Percentiles rank a stretch among this genome's conserved stretches.
Conservation (phyloP, 2,329 filamentous ascomycete species). For the Paraphaeosphaeria sporulosa region DNA sequence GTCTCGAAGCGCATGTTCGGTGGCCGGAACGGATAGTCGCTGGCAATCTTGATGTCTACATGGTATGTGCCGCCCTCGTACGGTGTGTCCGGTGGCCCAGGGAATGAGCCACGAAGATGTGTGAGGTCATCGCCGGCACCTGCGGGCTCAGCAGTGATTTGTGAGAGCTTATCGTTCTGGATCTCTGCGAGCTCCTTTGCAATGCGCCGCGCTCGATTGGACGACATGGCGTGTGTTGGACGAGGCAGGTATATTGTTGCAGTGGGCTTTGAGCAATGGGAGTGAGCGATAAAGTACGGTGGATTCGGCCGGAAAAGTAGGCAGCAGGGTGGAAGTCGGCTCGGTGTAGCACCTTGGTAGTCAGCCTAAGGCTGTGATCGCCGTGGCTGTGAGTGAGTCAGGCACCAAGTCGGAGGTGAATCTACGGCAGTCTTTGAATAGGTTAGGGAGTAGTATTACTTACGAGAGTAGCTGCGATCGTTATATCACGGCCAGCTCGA, state of each 20-base stretch:
- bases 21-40: slow-evolving; percentile 91
- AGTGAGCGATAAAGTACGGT: slow-evolving; percentile 15
- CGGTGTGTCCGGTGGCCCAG: slow-evolving; percentile 88
- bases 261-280: neutral
- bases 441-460: neutral
- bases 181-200: slow-evolving; percentile 82
- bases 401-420: neutral
- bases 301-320: slow-evolving; percentile 19
- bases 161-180: slow-evolving; percentile 75
- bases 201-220: slow-evolving; percentile 68
- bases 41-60: slow-evolving; percentile 86
- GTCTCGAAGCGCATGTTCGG: slow-evolving; percentile 92
- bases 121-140: slow-evolving; percentile 74
- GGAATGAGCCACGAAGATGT: slow-evolving; percentile 83
- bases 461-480: neutral
- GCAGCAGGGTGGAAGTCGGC: slow-evolving; percentile 23
- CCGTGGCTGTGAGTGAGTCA: slow-evolving; percentile 25
- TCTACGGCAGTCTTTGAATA: neutral
- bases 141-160: slow-evolving; percentile 73
- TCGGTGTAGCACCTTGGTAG: slow-evolving; percentile 8
- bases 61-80: slow-evolving; percentile 86
- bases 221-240: slow-evolving; percentile 55
- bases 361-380: slow-evolving; percentile 38
- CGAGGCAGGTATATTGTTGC: slow-evolving; percentile 4
- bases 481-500: neutral